Evolutionary conservation across 2,329 filamentous ascomycete genomes (phyloP).

Genomic region (Fonsecaea pedrosoi): DNA sequence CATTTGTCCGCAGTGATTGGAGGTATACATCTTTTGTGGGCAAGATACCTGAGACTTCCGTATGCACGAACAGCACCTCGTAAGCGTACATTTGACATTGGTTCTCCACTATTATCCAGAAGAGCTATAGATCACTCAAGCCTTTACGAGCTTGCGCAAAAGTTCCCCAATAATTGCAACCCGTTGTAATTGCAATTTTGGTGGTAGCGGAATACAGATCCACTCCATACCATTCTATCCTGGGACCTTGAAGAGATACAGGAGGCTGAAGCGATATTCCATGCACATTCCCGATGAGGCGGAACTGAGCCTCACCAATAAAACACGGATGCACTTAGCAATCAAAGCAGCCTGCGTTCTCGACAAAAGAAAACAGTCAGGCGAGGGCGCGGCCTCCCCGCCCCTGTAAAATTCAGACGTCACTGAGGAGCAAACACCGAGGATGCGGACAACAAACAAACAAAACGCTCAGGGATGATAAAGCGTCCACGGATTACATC

Average conservation of each 20-base stretch:
- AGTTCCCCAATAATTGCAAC: background rate
- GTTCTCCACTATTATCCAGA: too few relatives aligned
- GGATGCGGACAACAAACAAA: background rate
- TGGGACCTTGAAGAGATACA: background rate
- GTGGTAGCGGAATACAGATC: too few relatives aligned
- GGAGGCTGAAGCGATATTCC: background rate
- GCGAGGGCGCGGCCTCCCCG: background rate
- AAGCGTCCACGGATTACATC: background rate
- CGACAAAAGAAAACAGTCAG: background rate
- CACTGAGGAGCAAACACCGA: background rate
- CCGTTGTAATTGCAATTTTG: background rate
- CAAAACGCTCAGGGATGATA: background rate
- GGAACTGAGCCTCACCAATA: too few relatives aligned
- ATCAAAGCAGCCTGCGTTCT: background rate
- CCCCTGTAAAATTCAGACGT: background rate
- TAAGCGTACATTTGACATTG: too few relatives aligned
- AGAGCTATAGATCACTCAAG: slow-evolving; percentile 6
- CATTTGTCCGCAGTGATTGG: too few relatives aligned
- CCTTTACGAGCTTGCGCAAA: slow-evolving; percentile 13
- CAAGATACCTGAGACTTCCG: too few relatives aligned
- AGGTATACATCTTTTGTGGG: too few relatives aligned
- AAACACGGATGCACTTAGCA: background rate
- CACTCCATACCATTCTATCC: too few relatives aligned
- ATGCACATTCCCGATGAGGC: too few relatives aligned
- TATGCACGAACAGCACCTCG: too few relatives aligned